Evolutionary conservation across 2,329 filamentous ascomycete species (phyloP).

Genomic region (Claviceps sp.): DNA sequence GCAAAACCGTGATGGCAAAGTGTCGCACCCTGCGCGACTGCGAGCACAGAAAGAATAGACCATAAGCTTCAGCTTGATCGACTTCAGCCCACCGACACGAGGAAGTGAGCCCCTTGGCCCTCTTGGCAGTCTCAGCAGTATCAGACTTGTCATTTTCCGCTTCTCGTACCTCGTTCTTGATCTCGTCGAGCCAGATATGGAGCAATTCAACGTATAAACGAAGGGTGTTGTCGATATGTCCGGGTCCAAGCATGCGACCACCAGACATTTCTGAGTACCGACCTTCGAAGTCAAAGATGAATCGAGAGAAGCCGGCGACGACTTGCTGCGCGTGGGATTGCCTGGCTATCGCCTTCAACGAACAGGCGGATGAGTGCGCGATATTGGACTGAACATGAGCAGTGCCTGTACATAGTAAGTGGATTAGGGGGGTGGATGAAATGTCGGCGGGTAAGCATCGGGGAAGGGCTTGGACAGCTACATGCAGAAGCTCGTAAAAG

Average conservation of each 20-base stretch:
- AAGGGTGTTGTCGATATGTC: constrained; percentile 88
- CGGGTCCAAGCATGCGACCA: constrained; percentile 85
- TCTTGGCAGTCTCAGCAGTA: constrained; percentile 48
- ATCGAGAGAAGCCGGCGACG: constrained; percentile 88
- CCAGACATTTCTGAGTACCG: constrained; percentile 97
- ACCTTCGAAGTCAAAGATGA: constrained; percentile 98
- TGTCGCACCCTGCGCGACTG: constrained; percentile 80
- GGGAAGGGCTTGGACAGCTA: constrained; percentile 87
- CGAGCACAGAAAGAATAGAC: constrained; percentile 92
- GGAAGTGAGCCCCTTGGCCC: constrained; percentile 67
- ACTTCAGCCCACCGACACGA: constrained; percentile 86
- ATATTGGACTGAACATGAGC: constrained; percentile 91
- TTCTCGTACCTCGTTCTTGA: constrained; percentile 71
- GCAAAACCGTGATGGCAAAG: constrained; percentile 84
- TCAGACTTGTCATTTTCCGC: constrained; percentile 53
- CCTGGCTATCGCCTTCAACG: constrained; percentile 85
- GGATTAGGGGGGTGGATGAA: constrained; percentile 85
- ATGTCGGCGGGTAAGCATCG: constrained; percentile 87
- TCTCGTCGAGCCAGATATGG: constrained; percentile 96
- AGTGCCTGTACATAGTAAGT: constrained; percentile 88
- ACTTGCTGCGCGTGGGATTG: constrained; percentile 92
- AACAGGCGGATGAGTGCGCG: constrained; percentile 80
- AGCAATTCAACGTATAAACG: constrained; percentile 86
- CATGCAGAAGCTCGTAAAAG: constrained; percentile 90
- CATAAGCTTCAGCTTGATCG: constrained; percentile 92